Conservation (phyloP, 2,329 filamentous ascomycete species). For the Trichophyton verrucosum region DNA sequence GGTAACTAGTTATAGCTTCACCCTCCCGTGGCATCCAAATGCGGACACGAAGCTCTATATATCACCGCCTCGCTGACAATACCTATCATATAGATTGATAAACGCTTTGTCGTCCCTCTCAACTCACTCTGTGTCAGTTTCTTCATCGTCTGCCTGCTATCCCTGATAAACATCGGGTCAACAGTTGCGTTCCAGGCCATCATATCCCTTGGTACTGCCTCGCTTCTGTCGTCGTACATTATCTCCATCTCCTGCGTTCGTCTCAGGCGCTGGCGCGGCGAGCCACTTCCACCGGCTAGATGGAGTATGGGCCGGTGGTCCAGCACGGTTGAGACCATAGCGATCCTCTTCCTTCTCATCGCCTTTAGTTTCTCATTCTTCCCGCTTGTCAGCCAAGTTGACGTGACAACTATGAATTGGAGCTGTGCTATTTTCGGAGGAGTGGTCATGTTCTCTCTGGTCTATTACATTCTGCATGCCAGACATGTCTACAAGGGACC, state of each 20-base stretch:
- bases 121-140: slow-evolving; percentile 19
- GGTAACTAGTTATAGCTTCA: not conserved
- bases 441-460: slow-evolving; percentile 27
- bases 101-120: slow-evolving; percentile 16
- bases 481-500: slow-evolving; percentile 22
- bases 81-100: slow-evolving; percentile 6
- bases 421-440: slow-evolving; percentile 33
- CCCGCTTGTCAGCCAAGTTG: slow-evolving; percentile 7
- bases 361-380: slow-evolving; percentile 13
- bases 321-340: slow-evolving; percentile 11
- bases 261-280: slow-evolving; percentile 31
- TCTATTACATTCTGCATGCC: slow-evolving; percentile 27
- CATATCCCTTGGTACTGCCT: slow-evolving; percentile 27
- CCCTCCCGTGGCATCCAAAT: too few relatives aligned
- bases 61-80: not conserved
- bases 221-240: slow-evolving; percentile 31
- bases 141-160: slow-evolving; percentile 25
- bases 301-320: slow-evolving; percentile 36
- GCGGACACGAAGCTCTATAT: not conserved
- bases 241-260: slow-evolving; percentile 36
- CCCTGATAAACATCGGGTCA: slow-evolving; percentile 41
- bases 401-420: slow-evolving; percentile 11
- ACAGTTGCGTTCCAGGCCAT: slow-evolving; percentile 32
- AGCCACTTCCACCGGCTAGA: slow-evolving; percentile 32
- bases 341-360: slow-evolving; percentile 10